These are phyloP conservation scores for Microdochium trichocladiopsis DNA, from an alignment of 2,329 filamentous ascomycete genomes.

Conservation along the genomic window DNA sequence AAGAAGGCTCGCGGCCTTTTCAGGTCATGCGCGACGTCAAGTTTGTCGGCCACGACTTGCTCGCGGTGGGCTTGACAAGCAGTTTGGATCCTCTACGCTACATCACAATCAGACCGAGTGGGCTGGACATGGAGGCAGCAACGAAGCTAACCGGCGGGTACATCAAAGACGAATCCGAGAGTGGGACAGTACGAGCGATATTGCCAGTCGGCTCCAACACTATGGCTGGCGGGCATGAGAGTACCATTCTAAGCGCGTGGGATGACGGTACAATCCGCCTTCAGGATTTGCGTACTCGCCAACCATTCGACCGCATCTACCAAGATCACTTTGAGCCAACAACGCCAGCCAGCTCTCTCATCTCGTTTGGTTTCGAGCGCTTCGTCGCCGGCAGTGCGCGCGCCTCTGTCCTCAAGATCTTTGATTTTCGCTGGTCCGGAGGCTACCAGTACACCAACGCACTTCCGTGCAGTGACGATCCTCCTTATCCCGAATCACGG, in stretches of 20 bases:
- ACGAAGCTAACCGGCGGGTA: constrained; percentile 22
- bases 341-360: constrained; percentile 36
- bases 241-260: constrained; percentile 43
- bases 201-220: constrained; percentile 31
- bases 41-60: constrained; percentile 34
- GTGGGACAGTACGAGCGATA: constrained; percentile 35
- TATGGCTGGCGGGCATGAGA: constrained; percentile 23
- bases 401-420: constrained; percentile 37
- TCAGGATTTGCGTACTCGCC: constrained; percentile 42
- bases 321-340: constrained; percentile 44
- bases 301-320: constrained; percentile 37
- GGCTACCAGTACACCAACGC: constrained; percentile 40
- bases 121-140: constrained; percentile 27
- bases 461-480: constrained; percentile 32
- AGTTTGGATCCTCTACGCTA: constrained; percentile 35
- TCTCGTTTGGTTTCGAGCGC: constrained; percentile 41
- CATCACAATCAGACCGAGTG: constrained; percentile 36
- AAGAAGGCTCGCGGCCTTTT: constrained; percentile 10
- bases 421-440: constrained; percentile 45
- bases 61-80: constrained; percentile 38
- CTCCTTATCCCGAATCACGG: constrained; percentile 26
- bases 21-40: constrained; percentile 27
- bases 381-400: constrained; percentile 42
- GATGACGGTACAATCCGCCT: constrained; percentile 44
- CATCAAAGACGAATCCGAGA: constrained; percentile 13